Base-by-base conservation (phyloP, 1,284 basidiomycete species). In the Leccinum brunneo-olivaceum region DNA sequence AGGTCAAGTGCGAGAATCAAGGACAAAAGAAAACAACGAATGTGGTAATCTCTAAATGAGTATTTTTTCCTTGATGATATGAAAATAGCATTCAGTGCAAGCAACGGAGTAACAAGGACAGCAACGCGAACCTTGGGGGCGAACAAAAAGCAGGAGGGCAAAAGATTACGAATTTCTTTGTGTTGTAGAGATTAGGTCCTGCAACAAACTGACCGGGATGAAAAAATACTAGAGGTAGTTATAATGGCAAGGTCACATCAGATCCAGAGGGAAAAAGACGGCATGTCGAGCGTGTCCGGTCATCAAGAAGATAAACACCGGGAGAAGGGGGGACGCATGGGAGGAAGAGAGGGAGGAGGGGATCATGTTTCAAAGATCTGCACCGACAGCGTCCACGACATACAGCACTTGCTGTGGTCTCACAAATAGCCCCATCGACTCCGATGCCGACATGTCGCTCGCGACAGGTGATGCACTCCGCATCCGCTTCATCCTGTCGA, bases 361-460 rank as follows among this genome's bases (percentile, higher is more conserved):
- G n/a, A 27, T 27, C 25, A 12, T 6, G 38, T 21, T 28, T 57
- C 46, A 61, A 27, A 70, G 53, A 50, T 72, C 70, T 5, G 65
- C 62, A 5, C 70, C 73, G 16, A 75, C 73, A 38, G 86, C 86
- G 58, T 88, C 84, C 27, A 89, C 77, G 18, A 89, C 85, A 58
- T 89, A 88, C 39, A 89, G 65, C 42, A 89, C 85, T 58, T 89
- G 84, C 63, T 85, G 82, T 8, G 85, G 85, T 44, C 85, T 66
- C 30, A 89, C 85, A 57, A 89, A 89, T 32, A 89, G 58, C 2
- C 85, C 86, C 53, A 85, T 69, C 2, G 79, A 77, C 61, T 86
- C 86, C 29, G 67, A 63, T 4, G 57, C 65, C 8, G 79, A 81
- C 45, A 73, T 64, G 48, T 85, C 84, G 6, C 79, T 83, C 24